Base-by-base conservation (phyloP, 495 filamentous ascomycete genomes). In the Penicillium mononematosum region DNA sequence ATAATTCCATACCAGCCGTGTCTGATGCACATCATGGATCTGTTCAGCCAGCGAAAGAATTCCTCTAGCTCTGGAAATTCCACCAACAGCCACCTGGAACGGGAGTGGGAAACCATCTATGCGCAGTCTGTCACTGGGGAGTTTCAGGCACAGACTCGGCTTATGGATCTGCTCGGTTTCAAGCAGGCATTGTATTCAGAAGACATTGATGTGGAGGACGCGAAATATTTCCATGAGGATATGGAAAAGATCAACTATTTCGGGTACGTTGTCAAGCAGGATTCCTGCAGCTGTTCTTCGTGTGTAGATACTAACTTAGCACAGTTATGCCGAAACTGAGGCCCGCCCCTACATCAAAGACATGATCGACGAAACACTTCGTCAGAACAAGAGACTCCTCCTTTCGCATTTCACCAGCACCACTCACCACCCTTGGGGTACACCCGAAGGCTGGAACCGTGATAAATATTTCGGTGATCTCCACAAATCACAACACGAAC, bases 1-100 rank as follows among this genome's bases (percentile, higher is more conserved):
- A 63, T 71, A 12, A 71, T 75, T 19, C 73, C 75, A 32, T 79
- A 79, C 51, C 76, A 79, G 55, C 76, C 76, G 3, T 79, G 76
- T 58, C 50, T 78, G 17, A 70, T 75, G 29, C 76, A 78, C 49
- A 67, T 79, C n/a, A 62, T 79, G 34, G 66, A 74, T 25, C 56
- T 73, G 16, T 77, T 78, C 55, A 78, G 78, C 50, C 45, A 64
- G 45, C 63, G 67, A 17, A 77, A 70, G 44, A 29, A 24, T 19
- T 27, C 48, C 3, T 8, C 31, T 36, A 14, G 51, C 8, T 45
- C 49, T 14, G 53, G 61, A 46, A 61, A 39, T 22, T 46, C 36
- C 54, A 58, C 59, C 31, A 14, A 59, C 44, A 45, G 56, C 16
- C 53, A 59, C 39, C 41, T 59, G 31, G 54, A 62, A 10, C 41